Percentiles rank a stretch among this genome's conserved stretches.
Evolutionary conservation across 768 basidiomycete genomes (phyloP).

Genomic region (Auriscalpium vulgare): DNA sequence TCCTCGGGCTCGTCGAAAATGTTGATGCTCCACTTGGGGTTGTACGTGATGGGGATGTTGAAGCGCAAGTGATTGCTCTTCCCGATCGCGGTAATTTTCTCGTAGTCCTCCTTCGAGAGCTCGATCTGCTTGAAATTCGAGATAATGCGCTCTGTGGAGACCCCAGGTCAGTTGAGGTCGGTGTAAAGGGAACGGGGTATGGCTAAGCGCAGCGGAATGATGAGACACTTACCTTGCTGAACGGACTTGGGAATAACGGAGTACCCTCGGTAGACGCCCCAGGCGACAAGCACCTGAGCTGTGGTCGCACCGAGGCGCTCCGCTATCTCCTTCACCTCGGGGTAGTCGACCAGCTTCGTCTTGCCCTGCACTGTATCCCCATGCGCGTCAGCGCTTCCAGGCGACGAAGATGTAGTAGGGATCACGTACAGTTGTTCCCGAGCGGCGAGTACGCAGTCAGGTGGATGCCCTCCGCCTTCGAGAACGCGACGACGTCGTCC

Average conservation of each 20-base stretch:
- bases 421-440: conserved; percentile 65
- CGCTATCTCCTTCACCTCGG: conserved; percentile 55
- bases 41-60: conserved; percentile 59
- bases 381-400: neutral
- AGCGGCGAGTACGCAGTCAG: conserved; percentile 66
- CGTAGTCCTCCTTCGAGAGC: conserved; percentile 59
- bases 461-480: conserved; percentile 62
- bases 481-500: conserved; percentile 62
- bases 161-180: neutral
- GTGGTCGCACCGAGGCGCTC: conserved; percentile 53
- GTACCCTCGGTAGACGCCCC: conserved; percentile 68
- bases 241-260: conserved; percentile 84
- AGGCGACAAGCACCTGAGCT: conserved; percentile 79
- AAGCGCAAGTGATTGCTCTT: conserved; percentile 40
- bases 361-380: conserved; percentile 42
- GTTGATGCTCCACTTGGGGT: conserved; percentile 62
- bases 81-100: conserved; percentile 46
- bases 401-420: neutral
- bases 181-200: neutral
- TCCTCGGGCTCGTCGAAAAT: conserved; percentile 46
- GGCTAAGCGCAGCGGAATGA: neutral
- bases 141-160: conserved; percentile 43
- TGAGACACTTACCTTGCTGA: conserved; percentile 34
- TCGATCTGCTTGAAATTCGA: conserved; percentile 75
- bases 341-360: conserved; percentile 62